Conservation (phyloP, 305 asterid species). For the Solanum hybrid region DNA sequence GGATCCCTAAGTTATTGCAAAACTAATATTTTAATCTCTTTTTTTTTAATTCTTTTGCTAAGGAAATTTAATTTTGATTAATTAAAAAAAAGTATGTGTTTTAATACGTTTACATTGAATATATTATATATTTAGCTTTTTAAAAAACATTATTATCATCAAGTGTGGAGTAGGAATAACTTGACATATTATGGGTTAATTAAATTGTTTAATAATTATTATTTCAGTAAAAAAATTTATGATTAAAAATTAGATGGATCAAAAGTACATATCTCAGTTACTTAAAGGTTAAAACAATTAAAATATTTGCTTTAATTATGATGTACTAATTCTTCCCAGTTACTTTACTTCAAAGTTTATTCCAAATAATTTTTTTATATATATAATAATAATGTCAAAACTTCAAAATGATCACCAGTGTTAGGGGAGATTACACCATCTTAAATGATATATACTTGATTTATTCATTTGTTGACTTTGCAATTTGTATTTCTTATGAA, state of each 20-base stretch:
- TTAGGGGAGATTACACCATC: background rate
- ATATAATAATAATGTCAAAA: too few species aligned
- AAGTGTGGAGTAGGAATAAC: background rate
- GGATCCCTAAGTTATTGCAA: background rate
- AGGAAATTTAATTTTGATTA: background rate
- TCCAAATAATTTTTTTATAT: too few species aligned
- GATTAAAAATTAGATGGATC: background rate
- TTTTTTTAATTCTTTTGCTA: background rate
- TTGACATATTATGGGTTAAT: background rate
- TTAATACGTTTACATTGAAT: background rate
- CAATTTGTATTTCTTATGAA: background rate
- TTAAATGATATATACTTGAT: background rate
- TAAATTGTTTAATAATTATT: background rate
- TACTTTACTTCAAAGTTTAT: too few species aligned
- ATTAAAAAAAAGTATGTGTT: background rate
- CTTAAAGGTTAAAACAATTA: background rate
- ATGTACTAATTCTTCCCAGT: background rate
- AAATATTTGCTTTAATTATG: background rate
- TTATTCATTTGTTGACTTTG: background rate
- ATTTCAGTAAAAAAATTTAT: background rate
- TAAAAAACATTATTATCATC: background rate
- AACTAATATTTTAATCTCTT: background rate
- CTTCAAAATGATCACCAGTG: background rate
- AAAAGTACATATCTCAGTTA: background rate
- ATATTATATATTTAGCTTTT: background rate